phyloP scores from a whole-genome alignment of 805 yeast species.

The Candida multigemmis region DNA sequence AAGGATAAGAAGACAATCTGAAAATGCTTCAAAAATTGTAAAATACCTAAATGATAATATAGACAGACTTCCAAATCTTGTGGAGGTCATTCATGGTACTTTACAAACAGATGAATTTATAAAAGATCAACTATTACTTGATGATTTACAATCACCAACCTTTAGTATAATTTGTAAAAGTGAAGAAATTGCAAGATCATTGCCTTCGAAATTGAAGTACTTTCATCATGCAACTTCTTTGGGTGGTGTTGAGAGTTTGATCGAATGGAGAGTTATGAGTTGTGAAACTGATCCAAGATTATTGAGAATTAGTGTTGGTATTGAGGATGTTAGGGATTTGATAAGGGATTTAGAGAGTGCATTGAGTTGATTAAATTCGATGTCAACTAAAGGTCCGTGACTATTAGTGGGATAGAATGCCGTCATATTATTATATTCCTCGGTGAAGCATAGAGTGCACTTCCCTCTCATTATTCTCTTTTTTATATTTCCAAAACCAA shows the following conservation, averaged over 20 bases:
- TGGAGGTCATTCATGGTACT: constrained; percentile 59
- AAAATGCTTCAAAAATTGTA: constrained; percentile 55
- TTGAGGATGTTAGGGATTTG: constrained; percentile 69
- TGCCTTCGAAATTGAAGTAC: constrained; percentile 58
- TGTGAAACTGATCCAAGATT: constrained; percentile 44
- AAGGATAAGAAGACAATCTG: constrained; percentile 59
- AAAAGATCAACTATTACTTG: constrained; percentile 53
- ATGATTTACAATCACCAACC: constrained; percentile 61
- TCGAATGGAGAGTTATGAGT: constrained; percentile 81
- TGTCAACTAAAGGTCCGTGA: too few species aligned
- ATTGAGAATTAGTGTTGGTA: constrained; percentile 72
- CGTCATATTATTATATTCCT: too few species aligned
- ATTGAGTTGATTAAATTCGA: constrained; percentile 10
- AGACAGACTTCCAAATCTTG: constrained; percentile 37
- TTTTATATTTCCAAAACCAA: too few species aligned
- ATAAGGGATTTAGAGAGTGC: constrained; percentile 67
- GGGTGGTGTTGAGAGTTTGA: constrained; percentile 85
- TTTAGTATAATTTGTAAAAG: constrained; percentile 52
- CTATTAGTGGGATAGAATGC: too few species aligned
- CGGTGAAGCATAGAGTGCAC: too few species aligned
- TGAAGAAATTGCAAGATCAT: constrained; percentile 45
- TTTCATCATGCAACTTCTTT: constrained; percentile 90
- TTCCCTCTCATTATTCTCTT: too few species aligned
- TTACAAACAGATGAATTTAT: constrained; percentile 67
- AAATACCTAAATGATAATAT: constrained; percentile 44